These are phyloP conservation scores for Fusarium aywerte DNA, from an alignment of 2,329 filamentous ascomycete species.

Conservation along the genomic window DNA sequence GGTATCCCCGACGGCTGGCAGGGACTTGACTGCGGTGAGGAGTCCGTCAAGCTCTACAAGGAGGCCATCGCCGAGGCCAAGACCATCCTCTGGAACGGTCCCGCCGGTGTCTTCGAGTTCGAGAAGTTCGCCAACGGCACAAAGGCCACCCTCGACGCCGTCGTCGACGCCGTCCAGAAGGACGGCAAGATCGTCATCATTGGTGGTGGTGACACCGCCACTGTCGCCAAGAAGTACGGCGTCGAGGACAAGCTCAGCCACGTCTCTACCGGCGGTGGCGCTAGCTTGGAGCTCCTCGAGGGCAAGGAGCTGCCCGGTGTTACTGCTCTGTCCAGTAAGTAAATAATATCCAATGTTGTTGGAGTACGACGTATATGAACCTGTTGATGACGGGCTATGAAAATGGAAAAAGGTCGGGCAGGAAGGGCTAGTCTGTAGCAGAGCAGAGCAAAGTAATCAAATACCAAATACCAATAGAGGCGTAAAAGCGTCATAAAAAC, in stretches of 20 bases:
- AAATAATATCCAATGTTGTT: slow-evolving; percentile 49
- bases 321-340: slow-evolving; percentile 84
- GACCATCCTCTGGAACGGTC: slow-evolving; percentile 99
- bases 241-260: slow-evolving; percentile 98
- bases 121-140: slow-evolving; percentile 93
- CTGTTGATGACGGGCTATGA: slow-evolving; percentile 49
- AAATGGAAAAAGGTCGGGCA: slow-evolving; percentile 47
- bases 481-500: slow-evolving; percentile 13
- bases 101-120: slow-evolving; percentile 96
- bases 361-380: slow-evolving; percentile 39
- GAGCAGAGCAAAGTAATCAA: slow-evolving; percentile 38
- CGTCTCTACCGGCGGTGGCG: slow-evolving; percentile 96
- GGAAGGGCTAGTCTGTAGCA: slow-evolving; percentile 53
- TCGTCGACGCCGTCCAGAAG: slow-evolving; percentile 78
- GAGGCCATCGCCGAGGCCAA: slow-evolving; percentile 86
- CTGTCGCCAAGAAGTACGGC: slow-evolving; percentile 95
- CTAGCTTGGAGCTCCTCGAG: slow-evolving; percentile 94
- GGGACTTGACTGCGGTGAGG: slow-evolving; percentile 93
- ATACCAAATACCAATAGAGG: slow-evolving; percentile 42
- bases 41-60: slow-evolving; percentile 90
- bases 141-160: slow-evolving; percentile 90
- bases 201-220: slow-evolving; percentile 96
- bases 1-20: slow-evolving; percentile 98
- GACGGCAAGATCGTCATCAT: slow-evolving; percentile 97
- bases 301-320: slow-evolving; percentile 98